These are phyloP conservation scores for Hanseniaspora clermontiae DNA, from an alignment of 805 yeast species.

Conservation along the genomic window DNA sequence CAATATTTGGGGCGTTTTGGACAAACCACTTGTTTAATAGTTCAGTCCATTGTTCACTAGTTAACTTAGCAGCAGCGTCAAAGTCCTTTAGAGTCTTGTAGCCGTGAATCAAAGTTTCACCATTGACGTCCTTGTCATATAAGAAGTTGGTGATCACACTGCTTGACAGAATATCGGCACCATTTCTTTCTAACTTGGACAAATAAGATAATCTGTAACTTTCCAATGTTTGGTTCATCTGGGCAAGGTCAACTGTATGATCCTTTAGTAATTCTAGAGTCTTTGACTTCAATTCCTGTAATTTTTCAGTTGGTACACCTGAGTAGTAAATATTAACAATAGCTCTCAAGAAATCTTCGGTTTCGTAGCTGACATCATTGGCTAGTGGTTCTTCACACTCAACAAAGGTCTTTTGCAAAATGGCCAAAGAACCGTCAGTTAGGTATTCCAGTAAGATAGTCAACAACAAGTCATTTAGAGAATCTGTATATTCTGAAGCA, in stretches of 20 bases:
- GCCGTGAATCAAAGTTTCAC: constrained; percentile 42
- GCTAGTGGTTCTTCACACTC: constrained; percentile 77
- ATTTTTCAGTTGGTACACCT: constrained; percentile 63
- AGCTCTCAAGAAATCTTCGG: constrained; percentile 59
- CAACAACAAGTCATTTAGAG: constrained; percentile 50
- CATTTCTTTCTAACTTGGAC: constrained; percentile 48
- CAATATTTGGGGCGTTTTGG: constrained; percentile 48
- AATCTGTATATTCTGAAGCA: constrained; percentile 54
- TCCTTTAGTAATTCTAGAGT: constrained; percentile 39
- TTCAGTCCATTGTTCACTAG: constrained; percentile 51
- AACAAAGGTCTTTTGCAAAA: constrained; percentile 56
- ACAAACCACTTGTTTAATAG: constrained; percentile 43
- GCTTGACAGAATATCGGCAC: constrained; percentile 44
- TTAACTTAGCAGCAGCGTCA: constrained; percentile 43
- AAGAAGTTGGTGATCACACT: constrained; percentile 66
- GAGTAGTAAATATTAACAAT: constrained; percentile 43
- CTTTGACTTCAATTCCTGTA: constrained; percentile 41
- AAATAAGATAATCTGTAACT: constrained; percentile 52
- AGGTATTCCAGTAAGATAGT: constrained; percentile 62
- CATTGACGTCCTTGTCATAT: constrained; percentile 40
- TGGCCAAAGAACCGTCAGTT: constrained; percentile 63
- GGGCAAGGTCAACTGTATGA: constrained; percentile 51
- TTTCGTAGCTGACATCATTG: constrained; percentile 51
- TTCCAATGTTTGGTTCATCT: constrained; percentile 56
- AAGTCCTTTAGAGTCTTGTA: constrained; percentile 46